Conservation (phyloP, 306 rosid species). For the Malus asiatica region DNA sequence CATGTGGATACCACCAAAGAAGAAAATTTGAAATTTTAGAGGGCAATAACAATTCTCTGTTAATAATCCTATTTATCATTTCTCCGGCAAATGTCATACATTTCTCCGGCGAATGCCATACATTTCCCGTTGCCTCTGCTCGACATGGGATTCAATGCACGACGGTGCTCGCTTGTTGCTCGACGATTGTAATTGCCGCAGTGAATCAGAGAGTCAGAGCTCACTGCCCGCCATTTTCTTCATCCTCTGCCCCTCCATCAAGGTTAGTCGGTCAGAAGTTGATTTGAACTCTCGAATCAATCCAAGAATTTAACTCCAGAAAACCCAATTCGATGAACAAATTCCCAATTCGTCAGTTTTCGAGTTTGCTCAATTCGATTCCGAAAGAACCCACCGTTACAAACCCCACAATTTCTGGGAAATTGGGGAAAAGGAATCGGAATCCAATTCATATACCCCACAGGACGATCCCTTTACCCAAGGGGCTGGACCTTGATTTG, state of each 20-base stretch:
- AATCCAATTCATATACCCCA: slow-evolving; percentile 56
- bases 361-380: slow-evolving; percentile 20
- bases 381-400: slow-evolving; percentile 11
- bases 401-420: slow-evolving; percentile 15
- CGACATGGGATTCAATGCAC: no score
- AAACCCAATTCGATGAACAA: slow-evolving; percentile 1
- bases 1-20: no score
- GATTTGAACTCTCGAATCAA: neutral
- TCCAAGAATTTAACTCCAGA: neutral
- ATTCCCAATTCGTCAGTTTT: slow-evolving; percentile 30
- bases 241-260: neutral
- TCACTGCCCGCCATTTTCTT: no score
- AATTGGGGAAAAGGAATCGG: neutral
- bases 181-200: neutral
- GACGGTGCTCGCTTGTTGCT: neutral
- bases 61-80: no score
- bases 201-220: neutral
- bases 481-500: slow-evolving; percentile 7
- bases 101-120: no score
- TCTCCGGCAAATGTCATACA: no score
- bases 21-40: no score
- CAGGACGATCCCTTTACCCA: neutral
- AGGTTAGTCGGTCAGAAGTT: neutral
- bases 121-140: no score
- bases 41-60: no score